Evolutionary conservation across 306 rosid species (phyloP), one percentile per base, ranked within the genome.

Genomic region (Cucumis melo): DNA sequence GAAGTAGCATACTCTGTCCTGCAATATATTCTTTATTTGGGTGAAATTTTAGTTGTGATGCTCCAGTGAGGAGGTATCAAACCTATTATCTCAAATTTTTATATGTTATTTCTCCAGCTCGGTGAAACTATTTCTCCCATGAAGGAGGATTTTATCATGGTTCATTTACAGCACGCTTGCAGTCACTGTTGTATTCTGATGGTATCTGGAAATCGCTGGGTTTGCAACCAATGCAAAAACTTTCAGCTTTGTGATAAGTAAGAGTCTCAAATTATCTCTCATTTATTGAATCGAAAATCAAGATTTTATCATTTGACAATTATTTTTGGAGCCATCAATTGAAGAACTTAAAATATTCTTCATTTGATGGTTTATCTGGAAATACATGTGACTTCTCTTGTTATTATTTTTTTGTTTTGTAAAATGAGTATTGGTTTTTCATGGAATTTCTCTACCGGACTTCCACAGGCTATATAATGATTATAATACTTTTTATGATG

Each of bases 91-190:
- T 77, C 76, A 75, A 44, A 80, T 64, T 46, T 20, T 77, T 77
- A 54, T 75, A 56, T 58, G 68, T 81, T 58, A 75, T 66, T 79
- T 81, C 73, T 83, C 76, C 90, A 95, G 99, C 97, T 95, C 75
- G 99, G 99, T 78, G 99, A 95, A 85, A 92, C 98, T 80, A 95
- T 95, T 80, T 77, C 81, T 83, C 98, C 98, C 0, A 95, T 95
- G 98, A 95, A 95, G 93, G 99, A 95, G 78, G 99, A 95, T 83
- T 92, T 92, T 80, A 92, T 95, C 72, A 92, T 95, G 98, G 99
- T 95, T 85, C 99, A 95, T 87, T 83, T 95, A 86, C 97, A 91
- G 87, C 90, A 91, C 66, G 85, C 92, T 2, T 91, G 98, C 84
- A 77, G 68, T 68, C 92, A 89, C 81, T 94, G 98, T 70, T 90